These are phyloP conservation scores for Mycena filopes DNA, from an alignment of 768 basidiomycete species.

Conservation along the genomic window DNA sequence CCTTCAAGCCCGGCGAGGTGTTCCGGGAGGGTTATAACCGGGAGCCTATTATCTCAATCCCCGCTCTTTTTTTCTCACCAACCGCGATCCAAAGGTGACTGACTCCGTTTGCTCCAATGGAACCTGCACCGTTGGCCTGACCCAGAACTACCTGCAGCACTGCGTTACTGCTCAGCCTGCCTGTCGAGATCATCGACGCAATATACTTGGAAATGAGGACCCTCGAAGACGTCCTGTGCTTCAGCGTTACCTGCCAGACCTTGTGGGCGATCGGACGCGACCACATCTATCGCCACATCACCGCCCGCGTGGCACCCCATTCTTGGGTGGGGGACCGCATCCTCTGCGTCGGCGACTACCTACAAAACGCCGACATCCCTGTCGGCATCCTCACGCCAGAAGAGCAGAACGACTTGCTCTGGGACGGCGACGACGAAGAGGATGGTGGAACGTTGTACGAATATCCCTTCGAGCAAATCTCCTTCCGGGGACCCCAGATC, in stretches of 20 bases:
- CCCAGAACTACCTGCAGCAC: no score
- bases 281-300: not conserved
- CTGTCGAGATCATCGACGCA: not conserved
- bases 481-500: no score
- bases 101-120: no score
- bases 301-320: not conserved
- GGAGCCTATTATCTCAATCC: no score
- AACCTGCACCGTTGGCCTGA: no score
- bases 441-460: no score
- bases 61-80: no score
- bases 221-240: not conserved
- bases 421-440: not conserved
- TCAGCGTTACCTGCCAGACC: conserved; percentile 12
- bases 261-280: conserved; percentile 7
- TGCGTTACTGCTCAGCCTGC: not conserved
- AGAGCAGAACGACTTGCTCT: not conserved
- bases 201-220: not conserved
- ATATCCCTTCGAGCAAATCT: no score
- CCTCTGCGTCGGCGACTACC: conserved; percentile 34
- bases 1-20: no score
- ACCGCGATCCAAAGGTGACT: no score
- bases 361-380: conserved; percentile 17
- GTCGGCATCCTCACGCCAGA: conserved; percentile 1
- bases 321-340: conserved; percentile 38
- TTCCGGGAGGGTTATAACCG: no score